Conservation (phyloP, 2,329 filamentous ascomycete genomes). For the Pseudocercospora cruenta region DNA sequence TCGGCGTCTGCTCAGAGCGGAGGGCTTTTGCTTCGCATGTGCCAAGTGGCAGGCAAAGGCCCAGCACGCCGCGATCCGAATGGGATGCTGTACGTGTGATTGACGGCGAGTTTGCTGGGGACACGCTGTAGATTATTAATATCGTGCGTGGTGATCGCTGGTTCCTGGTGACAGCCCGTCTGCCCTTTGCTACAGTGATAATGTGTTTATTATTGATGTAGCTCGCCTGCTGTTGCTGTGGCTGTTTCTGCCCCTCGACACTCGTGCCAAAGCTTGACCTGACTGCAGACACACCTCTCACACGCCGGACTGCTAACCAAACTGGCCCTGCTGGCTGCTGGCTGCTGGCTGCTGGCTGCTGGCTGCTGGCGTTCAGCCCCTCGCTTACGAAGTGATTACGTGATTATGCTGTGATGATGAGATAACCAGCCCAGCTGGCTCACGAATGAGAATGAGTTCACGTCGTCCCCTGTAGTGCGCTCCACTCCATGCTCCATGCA, state of each 20-base stretch:
- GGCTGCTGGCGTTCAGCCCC: not conserved
- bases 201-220: not conserved
- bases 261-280: not conserved
- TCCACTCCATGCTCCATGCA: constrained; percentile 2
- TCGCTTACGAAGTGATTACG: constrained; percentile 4
- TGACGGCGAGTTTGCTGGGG: not conserved
- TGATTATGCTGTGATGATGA: constrained; percentile 9
- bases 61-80: not conserved
- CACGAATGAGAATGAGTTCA: not conserved
- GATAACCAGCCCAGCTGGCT: not conserved
- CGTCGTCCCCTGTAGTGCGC: not conserved
- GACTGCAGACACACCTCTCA: not conserved
- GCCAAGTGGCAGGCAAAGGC: not conserved
- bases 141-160: too few relatives aligned
- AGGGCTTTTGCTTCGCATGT: constrained; percentile 2
- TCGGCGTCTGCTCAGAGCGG: constrained; percentile 7
- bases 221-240: constrained; percentile 1
- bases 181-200: too few relatives aligned
- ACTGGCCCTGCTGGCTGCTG: not conserved
- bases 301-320: not conserved
- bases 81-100: not conserved
- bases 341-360: not conserved
- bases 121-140: too few relatives aligned
- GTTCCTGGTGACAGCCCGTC: too few relatives aligned
- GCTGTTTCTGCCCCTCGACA: not conserved